phyloP scores from a whole-genome alignment of 2,329 filamentous ascomycete species.

The Xylaria sp. region DNA sequence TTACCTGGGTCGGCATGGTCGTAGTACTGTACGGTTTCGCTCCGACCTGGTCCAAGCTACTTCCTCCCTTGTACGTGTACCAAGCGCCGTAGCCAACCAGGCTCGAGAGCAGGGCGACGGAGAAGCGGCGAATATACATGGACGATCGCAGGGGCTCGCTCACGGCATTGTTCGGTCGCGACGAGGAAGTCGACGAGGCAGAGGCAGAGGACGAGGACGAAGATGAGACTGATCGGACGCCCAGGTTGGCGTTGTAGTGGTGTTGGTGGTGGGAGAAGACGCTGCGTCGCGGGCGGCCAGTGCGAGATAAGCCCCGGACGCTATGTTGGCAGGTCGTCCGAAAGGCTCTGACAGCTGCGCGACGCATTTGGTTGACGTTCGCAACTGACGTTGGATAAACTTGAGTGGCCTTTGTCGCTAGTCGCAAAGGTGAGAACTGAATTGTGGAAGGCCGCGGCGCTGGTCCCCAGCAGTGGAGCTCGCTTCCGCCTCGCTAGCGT shows the following conservation, averaged over 20 bases:
- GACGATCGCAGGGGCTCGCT: slow-evolving; percentile 63
- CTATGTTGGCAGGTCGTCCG: slow-evolving; percentile 68
- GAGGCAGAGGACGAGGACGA: slow-evolving; percentile 21
- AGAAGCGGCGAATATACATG: slow-evolving; percentile 74
- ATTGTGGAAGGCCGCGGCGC: slow-evolving; percentile 11
- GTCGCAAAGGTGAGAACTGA: slow-evolving; percentile 18
- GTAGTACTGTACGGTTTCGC: slow-evolving; percentile 48
- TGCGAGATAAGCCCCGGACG: slow-evolving; percentile 61
- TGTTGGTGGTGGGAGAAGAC: slow-evolving; percentile 33
- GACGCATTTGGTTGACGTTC: slow-evolving; percentile 64
- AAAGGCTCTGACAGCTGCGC: slow-evolving; percentile 68
- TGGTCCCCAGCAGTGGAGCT: slow-evolving; percentile 10
- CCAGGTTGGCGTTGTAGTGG: slow-evolving; percentile 29
- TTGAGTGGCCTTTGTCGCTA: slow-evolving; percentile 36
- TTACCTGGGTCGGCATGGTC: slow-evolving; percentile 40
- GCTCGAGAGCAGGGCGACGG: slow-evolving; percentile 68
- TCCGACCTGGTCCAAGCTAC: slow-evolving; percentile 40
- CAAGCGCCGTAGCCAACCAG: slow-evolving; percentile 77
- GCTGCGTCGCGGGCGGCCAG: slow-evolving; percentile 46
- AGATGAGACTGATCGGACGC: slow-evolving; percentile 47
- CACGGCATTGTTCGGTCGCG: slow-evolving; percentile 41
- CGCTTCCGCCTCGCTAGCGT: no score
- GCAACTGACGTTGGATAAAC: slow-evolving; percentile 45
- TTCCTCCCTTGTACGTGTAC: slow-evolving; percentile 65
- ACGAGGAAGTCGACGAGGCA: slow-evolving; percentile 34